Evolutionary conservation across 805 yeast species (phyloP), one percentile per base, ranked within the genome.

Genomic region (Sungouiella blattae): DNA sequence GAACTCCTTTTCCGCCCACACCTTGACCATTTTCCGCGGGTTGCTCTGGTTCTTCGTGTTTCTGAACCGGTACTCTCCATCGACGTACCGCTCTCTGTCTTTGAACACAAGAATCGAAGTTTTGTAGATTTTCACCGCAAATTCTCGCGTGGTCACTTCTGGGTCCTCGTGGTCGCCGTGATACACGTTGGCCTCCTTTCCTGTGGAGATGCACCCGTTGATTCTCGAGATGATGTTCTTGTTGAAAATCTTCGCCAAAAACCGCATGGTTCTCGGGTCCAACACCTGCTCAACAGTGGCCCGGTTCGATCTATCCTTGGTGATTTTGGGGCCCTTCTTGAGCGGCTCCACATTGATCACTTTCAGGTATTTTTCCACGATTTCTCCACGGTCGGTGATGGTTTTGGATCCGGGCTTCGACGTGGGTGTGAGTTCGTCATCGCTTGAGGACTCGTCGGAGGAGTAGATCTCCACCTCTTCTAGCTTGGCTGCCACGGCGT

Each of bases 1-100:
- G 47, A 89, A 91, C 63, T 93, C 99, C 55, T 93, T 93, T 58
- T 93, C 98, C 0, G 98, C 98, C 99, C 99, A 93, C 16, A 89
- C 75, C 58, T 87, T 87, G 43, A 93, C 96, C 97, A 93, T 91
- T 55, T 91, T 91, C 53, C 98, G 73, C 7, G 98, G 98, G 54
- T 93, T 93, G 46, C 88, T 87, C 51, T 86, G 88, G 38, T 73
- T 76, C 49, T 91, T 87, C 5, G 86, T 73, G 54, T 86, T 84
- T 53, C 97, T 69, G 63, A 93, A 93, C 37, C 99, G 69, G 60
- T 78, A 91, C 63, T 93, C 99, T 24, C 98, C 98, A 55, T 84
- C 89, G 12, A 93, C 98, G 53, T 93, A 93, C 49, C 97, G 65
- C 53, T 94, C 98, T 37, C 99, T 71, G 58, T 93, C 98, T 57